phyloP scores from a whole-genome alignment of 208 protist genomes.

The Crithidia brevicula region DNA sequence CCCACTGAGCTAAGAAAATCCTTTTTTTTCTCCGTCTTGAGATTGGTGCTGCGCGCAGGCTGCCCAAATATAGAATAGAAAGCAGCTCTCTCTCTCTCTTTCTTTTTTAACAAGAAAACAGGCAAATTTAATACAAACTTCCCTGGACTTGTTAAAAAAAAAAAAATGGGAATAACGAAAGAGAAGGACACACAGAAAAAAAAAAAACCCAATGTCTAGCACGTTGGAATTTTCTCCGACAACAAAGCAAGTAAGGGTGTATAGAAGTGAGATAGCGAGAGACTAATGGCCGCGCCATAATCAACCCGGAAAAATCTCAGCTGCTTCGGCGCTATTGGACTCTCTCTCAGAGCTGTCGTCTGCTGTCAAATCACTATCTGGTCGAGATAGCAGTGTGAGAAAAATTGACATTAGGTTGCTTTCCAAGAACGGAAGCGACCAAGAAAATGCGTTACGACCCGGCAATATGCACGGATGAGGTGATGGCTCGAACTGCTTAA shows the following conservation, averaged over 20 bases:
- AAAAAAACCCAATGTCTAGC: not conserved
- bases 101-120: not conserved
- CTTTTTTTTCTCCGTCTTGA: not conserved
- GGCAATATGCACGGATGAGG: constrained; percentile 76
- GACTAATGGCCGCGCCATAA: not conserved
- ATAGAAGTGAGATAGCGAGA: not conserved
- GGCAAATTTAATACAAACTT: not conserved
- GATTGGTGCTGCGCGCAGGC: too few species aligned
- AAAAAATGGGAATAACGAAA: not conserved
- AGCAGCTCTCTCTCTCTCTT: too few species aligned
- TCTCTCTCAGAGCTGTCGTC: constrained; percentile 24
- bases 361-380: constrained; percentile 15
- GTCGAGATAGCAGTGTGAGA: constrained; percentile 28
- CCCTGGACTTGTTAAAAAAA: too few species aligned
- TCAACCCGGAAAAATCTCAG: not conserved
- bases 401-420: constrained; percentile 50
- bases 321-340: not conserved
- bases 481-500: constrained; percentile 86
- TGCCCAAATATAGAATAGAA: too few species aligned
- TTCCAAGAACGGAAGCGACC: constrained; percentile 78
- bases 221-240: not conserved
- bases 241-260: not conserved
- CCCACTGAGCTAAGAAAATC: not conserved
- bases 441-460: constrained; percentile 68
- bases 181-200: not conserved